Evolutionary conservation across 129 eudicot species (phyloP).

Genomic region (sunflower (Helianthus annuus)): DNA sequence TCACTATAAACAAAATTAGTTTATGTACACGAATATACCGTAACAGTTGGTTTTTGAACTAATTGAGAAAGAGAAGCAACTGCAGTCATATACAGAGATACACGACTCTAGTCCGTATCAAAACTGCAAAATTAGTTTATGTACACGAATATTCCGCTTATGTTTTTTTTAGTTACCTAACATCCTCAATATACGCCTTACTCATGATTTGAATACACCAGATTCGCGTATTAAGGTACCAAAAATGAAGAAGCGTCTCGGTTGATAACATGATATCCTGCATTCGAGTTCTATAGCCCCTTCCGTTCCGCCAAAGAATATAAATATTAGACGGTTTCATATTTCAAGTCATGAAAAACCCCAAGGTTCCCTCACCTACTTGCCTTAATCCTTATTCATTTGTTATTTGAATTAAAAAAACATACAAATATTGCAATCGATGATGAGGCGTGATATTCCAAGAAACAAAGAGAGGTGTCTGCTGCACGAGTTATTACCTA

Average conservation of each 20-base stretch:
- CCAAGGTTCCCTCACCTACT: no score
- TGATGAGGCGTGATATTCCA: neutral
- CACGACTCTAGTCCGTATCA: conserved; percentile 64
- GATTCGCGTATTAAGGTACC: neutral
- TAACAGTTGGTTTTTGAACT: conserved; percentile 64
- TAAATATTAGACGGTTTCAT: no score
- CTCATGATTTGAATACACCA: neutral
- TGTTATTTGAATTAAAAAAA: neutral
- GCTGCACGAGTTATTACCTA: neutral
- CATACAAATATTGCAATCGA: neutral
- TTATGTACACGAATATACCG: conserved; percentile 38
- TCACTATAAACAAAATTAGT: neutral
- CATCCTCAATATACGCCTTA: neutral
- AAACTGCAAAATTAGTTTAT: no score
- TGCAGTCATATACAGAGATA: conserved; percentile 82
- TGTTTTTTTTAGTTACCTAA: neutral
- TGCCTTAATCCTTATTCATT: no score
- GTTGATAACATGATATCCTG: neutral
- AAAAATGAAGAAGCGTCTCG: neutral
- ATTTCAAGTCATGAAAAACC: no score
- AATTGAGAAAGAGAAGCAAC: conserved; percentile 71
- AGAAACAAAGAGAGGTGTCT: neutral
- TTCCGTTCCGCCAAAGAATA: no score
- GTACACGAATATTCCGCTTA: neutral
- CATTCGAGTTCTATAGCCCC: no score